Evolutionary conservation across 768 basidiomycete genomes (phyloP).

Genomic region (Mycena haematopus): DNA sequence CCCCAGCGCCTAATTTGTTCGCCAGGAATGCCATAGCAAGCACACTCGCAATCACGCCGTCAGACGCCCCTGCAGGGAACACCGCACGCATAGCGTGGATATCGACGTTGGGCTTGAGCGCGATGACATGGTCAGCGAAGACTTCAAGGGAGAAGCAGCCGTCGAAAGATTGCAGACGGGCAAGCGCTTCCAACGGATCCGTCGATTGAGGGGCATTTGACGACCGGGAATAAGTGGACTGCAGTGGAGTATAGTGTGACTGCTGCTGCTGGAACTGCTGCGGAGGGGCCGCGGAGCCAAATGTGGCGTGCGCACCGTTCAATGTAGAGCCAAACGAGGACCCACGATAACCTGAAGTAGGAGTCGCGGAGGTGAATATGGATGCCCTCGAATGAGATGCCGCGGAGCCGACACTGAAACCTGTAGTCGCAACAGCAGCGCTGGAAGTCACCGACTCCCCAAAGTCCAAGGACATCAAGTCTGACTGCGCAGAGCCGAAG

Average conservation of each 20-base stretch:
- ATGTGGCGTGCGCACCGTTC: too few relatives aligned
- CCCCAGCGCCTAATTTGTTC: slow-evolving; percentile 3
- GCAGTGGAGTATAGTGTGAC: too few relatives aligned
- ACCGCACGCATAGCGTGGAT: neutral
- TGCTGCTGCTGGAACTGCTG: neutral
- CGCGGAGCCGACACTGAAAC: too few relatives aligned
- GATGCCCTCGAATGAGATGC: too few relatives aligned
- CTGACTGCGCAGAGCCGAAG: too few relatives aligned
- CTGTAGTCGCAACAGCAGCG: too few relatives aligned
- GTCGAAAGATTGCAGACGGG: slow-evolving; percentile 27
- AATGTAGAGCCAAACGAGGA: too few relatives aligned
- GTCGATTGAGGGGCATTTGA: neutral
- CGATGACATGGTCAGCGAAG: slow-evolving; percentile 18
- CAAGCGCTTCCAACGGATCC: slow-evolving; percentile 27
- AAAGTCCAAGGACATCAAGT: too few relatives aligned
- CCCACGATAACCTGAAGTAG: too few relatives aligned
- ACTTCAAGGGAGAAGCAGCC: slow-evolving; percentile 23
- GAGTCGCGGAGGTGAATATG: too few relatives aligned
- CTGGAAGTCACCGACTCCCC: too few relatives aligned
- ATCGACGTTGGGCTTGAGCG: slow-evolving; percentile 1
- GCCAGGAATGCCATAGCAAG: slow-evolving; percentile 26
- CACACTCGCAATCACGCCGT: slow-evolving; percentile 17
- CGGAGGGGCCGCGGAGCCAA: neutral
- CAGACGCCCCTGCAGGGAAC: slow-evolving; percentile 9
- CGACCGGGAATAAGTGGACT: too few relatives aligned